Conservation (phyloP, 495 filamentous ascomycete genomes). For the Neurospora sp. region DNA sequence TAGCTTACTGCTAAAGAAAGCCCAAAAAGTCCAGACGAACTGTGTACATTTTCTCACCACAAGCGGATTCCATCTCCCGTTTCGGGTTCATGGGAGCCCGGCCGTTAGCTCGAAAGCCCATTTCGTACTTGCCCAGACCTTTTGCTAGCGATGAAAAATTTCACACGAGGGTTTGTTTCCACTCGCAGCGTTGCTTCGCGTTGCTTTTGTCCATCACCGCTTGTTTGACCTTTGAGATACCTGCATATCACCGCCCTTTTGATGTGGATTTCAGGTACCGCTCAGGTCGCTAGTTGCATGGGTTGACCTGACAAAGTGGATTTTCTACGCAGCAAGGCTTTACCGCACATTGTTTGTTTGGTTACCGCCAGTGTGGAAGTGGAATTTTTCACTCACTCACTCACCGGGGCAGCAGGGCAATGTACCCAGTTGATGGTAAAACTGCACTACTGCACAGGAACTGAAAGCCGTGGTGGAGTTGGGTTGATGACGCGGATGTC, state of each 20-base stretch:
- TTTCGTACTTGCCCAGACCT: neutral
- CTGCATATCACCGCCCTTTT: neutral
- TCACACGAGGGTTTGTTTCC: neutral
- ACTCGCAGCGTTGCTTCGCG: neutral
- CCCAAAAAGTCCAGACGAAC: neutral
- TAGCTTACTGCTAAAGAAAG: neutral
- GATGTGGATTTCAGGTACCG: neutral
- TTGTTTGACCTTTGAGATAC: slow-evolving; percentile 1
- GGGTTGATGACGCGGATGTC: neutral
- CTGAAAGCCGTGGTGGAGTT: neutral
- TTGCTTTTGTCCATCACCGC: neutral
- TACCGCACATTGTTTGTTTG: neutral
- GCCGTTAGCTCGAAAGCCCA: neutral
- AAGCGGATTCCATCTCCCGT: neutral
- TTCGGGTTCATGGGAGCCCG: neutral
- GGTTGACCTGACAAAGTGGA: neutral
- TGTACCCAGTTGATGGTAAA: neutral
- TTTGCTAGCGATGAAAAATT: neutral
- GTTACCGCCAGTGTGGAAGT: neutral
- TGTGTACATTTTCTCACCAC: neutral
- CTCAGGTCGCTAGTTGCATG: neutral
- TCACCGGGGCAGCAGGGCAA: neutral
- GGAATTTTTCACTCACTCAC: neutral
- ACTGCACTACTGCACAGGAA: neutral
- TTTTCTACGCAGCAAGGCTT: neutral